Evolutionary conservation across 306 rosid species (phyloP), one percentile per base, ranked within the genome.

Genomic region (Urtica urens): DNA sequence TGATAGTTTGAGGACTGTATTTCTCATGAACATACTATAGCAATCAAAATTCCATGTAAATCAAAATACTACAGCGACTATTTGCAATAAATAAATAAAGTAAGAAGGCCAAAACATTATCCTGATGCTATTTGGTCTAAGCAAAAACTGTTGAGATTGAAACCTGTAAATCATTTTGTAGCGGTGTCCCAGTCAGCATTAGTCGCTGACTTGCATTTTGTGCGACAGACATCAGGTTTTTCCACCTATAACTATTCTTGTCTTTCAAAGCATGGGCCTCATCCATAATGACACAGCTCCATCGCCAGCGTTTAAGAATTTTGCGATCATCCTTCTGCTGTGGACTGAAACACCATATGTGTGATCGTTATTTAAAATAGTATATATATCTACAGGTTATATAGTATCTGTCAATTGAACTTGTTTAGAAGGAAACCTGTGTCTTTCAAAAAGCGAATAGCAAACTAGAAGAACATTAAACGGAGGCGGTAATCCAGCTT

Each of bases 181-280:
- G 87, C 0, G 95, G 99, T 15, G 99, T 90, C 70, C 99, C 95
- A 6, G 99, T 90, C 72, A 90, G 71, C 99, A 85, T 90, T 72
- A 90, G 73, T 16, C 94, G 95, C 69, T 77, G 99, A 64, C 81
- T 81, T 1, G 95, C 95, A 72, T 74, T 84, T 61, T 81, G 75
- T 52, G 95, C 94, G 59, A 90, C 94, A 66, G 80, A 69, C 95
- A 77, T 90, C 55, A 90, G 73, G 63, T 85, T 90, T 69, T 90
- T 85, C 95, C 95, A 90, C 82, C 99, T 75, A 60, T 70, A 84
- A 71, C 95, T 90, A 63, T 62, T 81, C 71, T 71, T 90, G 66
- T 90, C 94, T 79, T 90, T 90, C 75, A 90, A 73, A 42, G 94
- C 99, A 79, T 90, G 99, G 45, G 99, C 99, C 74, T 90, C 95